These are phyloP conservation scores for Lecanicillium sp. DNA, from an alignment of 2,329 filamentous ascomycete species.

Conservation along the genomic window DNA sequence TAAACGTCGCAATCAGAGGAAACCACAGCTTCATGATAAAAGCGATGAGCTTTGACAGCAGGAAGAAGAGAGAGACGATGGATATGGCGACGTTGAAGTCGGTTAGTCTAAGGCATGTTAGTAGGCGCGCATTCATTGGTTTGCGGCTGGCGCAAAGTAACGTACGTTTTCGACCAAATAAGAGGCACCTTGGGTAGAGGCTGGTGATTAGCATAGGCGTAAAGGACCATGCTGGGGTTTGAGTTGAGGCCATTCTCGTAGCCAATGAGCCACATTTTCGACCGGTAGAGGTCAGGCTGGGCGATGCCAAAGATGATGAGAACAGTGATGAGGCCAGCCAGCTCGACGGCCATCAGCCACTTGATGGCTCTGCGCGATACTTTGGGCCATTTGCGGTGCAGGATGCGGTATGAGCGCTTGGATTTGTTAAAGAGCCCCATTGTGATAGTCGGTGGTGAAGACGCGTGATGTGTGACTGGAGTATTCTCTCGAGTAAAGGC, in stretches of 20 bases:
- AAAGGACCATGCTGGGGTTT: conserved; percentile 60
- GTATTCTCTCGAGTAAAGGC: too few relatives aligned
- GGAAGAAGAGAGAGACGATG: conserved; percentile 67
- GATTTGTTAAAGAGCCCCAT: conserved; percentile 2
- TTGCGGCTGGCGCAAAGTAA: conserved; percentile 14
- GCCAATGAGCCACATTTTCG: conserved; percentile 66
- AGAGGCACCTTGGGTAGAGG: conserved; percentile 55
- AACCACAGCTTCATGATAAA: conserved; percentile 66
- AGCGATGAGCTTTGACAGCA: conserved; percentile 61
- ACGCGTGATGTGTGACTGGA: too few relatives aligned
- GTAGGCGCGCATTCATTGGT: conserved; percentile 1
- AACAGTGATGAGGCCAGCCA: conserved; percentile 54
- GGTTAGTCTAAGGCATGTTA: conserved; percentile 48
- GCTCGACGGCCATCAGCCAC: conserved; percentile 59
- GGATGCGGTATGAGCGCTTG: conserved; percentile 37
- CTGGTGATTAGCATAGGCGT: conserved; percentile 65
- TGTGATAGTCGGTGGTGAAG: neutral
- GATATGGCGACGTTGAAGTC: conserved; percentile 71
- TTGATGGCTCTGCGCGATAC: conserved; percentile 44
- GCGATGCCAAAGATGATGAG: conserved; percentile 67
- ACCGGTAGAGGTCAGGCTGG: conserved; percentile 65
- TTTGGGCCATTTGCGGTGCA: conserved; percentile 53
- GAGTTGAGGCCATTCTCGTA: conserved; percentile 67
- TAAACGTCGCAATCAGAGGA: conserved; percentile 53
- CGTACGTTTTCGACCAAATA: conserved; percentile 68